phyloP scores from a whole-genome alignment of 495 filamentous ascomycete genomes.

The Hypomontagnella monticulosa region DNA sequence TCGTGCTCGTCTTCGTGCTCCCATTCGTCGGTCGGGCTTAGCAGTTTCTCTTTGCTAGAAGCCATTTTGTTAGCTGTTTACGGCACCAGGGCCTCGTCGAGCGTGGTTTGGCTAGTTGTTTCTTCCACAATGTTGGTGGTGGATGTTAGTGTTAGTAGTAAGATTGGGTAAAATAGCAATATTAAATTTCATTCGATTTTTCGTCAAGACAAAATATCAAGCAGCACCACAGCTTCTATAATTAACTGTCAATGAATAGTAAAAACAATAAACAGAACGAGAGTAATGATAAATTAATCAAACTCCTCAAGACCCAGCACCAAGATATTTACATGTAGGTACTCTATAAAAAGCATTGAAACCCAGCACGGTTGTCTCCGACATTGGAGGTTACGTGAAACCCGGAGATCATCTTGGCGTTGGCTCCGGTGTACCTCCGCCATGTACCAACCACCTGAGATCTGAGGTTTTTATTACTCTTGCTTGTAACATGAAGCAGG shows the following conservation, averaged over 20 bases:
- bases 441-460: too few relatives aligned
- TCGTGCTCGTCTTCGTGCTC: constrained; percentile 29
- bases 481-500: too few relatives aligned
- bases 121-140: not conserved
- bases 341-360: constrained; percentile 8
- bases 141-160: not conserved
- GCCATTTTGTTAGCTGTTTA: constrained; percentile 15
- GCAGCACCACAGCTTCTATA: too few relatives aligned
- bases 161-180: too few relatives aligned
- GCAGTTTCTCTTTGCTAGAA: constrained; percentile 32
- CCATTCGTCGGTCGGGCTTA: constrained; percentile 33
- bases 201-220: too few relatives aligned
- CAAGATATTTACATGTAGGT: not conserved
- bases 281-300: not conserved
- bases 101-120: not conserved
- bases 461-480: too few relatives aligned
- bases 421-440: not conserved
- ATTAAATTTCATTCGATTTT: too few relatives aligned
- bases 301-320: not conserved
- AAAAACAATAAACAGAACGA: not conserved
- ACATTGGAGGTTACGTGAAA: constrained; percentile 25
- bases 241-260: too few relatives aligned
- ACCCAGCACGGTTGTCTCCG: constrained; percentile 14
- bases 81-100: not conserved
- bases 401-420: constrained; percentile 28